These are phyloP conservation scores for Floccularia luteovirens DNA, from an alignment of 768 basidiomycete species.

Conservation along the genomic window DNA sequence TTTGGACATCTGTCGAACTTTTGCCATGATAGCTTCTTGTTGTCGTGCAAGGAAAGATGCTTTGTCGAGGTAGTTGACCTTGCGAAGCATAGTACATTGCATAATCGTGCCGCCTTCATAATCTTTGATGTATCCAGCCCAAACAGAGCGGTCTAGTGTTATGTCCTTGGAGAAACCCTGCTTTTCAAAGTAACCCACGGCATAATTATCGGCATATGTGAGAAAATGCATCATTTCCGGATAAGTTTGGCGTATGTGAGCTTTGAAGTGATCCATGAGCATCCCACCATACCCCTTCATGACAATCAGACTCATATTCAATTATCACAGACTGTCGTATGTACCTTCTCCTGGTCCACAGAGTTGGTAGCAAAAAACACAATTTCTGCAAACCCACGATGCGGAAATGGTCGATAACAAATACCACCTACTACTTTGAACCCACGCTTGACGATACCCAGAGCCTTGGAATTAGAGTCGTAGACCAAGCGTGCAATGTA, in stretches of 20 bases:
- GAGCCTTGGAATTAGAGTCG: slow-evolving; percentile 83
- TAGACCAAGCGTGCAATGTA: slow-evolving; percentile 96
- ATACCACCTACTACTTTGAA: slow-evolving; percentile 97
- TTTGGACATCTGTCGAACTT: slow-evolving; percentile 80
- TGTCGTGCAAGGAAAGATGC: slow-evolving; percentile 69
- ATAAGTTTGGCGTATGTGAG: slow-evolving; percentile 77
- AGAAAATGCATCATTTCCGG: slow-evolving; percentile 91
- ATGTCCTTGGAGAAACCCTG: slow-evolving; percentile 99
- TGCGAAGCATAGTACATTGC: slow-evolving; percentile 94
- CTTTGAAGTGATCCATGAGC: slow-evolving; percentile 98
- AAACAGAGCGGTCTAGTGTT: slow-evolving; percentile 79
- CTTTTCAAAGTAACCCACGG: slow-evolving; percentile 98
- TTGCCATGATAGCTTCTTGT: slow-evolving; percentile 82
- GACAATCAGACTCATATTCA: background rate
- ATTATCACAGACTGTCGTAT: slow-evolving; percentile 8
- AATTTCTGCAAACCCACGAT: slow-evolving; percentile 94
- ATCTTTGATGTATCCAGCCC: slow-evolving; percentile 99
- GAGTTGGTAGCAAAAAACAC: slow-evolving; percentile 98
- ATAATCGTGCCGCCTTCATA: slow-evolving; percentile 99
- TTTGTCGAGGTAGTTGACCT: slow-evolving; percentile 85
- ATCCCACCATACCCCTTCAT: slow-evolving; percentile 92
- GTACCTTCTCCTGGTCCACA: slow-evolving; percentile 94
- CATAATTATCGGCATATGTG: slow-evolving; percentile 98
- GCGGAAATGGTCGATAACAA: slow-evolving; percentile 93
- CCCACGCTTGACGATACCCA: slow-evolving; percentile 93